Evolutionary conservation across 768 basidiomycete species (phyloP).

Genomic region (Russula foetens): DNA sequence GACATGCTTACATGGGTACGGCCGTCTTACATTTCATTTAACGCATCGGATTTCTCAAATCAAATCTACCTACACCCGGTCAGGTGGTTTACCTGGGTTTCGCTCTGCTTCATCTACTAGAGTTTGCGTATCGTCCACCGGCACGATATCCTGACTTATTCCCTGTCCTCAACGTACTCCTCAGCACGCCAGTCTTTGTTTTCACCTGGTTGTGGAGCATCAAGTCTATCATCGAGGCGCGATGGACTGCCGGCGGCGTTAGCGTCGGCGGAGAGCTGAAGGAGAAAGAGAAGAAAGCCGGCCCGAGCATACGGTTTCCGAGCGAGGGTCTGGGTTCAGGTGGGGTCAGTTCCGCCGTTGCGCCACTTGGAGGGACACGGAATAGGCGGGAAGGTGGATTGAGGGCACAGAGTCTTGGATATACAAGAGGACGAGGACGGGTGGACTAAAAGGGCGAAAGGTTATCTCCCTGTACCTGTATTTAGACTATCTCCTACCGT

Average conservation of each 20-base stretch:
- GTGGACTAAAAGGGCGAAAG: too few species aligned
- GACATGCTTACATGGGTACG: slow-evolving; percentile 45
- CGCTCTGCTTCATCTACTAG: slow-evolving; percentile 51
- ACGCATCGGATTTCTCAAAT: not conserved
- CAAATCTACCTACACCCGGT: not conserved
- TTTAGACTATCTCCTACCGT: too few species aligned
- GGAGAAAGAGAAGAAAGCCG: slow-evolving; percentile 6
- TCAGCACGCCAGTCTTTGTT: slow-evolving; percentile 74
- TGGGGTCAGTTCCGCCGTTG: slow-evolving; percentile 6
- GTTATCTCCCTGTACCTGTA: too few species aligned
- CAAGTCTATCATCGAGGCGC: slow-evolving; percentile 67
- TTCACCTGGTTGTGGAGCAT: slow-evolving; percentile 88
- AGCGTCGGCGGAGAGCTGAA: slow-evolving; percentile 10
- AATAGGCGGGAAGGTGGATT: slow-evolving; percentile 7
- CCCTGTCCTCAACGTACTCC: slow-evolving; percentile 74
- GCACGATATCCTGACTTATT: slow-evolving; percentile 78
- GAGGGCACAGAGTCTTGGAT: slow-evolving; percentile 2
- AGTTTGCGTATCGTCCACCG: slow-evolving; percentile 55
- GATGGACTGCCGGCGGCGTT: slow-evolving; percentile 69
- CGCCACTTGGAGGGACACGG: not conserved
- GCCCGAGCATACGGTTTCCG: not conserved
- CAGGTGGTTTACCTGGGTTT: slow-evolving; percentile 52
- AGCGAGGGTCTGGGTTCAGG: not conserved
- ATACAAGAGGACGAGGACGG: not conserved
- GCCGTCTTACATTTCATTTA: slow-evolving; percentile 17